Conservation (phyloP, 2,329 filamentous ascomycete genomes). For the Aureobasidium sp. region DNA sequence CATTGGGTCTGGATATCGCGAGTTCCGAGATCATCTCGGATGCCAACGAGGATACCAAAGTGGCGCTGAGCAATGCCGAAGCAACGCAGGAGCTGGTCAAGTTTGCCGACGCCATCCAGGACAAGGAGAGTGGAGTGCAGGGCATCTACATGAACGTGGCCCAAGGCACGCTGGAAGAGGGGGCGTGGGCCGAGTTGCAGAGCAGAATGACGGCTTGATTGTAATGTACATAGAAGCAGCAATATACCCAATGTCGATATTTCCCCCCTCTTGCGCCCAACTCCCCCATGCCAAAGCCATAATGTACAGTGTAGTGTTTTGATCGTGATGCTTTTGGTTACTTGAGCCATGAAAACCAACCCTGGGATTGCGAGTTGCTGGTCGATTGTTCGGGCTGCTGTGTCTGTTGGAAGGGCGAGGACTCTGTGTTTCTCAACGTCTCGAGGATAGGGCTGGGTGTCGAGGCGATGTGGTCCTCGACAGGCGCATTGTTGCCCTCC, state of each 20-base stretch:
- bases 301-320: background rate
- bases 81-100: conserved; percentile 49
- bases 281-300: background rate
- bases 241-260: conserved; percentile 15
- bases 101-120: conserved; percentile 52
- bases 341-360: conserved; percentile 16
- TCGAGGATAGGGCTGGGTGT: conserved; percentile 3
- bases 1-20: conserved; percentile 57
- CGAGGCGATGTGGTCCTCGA: background rate
- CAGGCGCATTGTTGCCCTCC: conserved; percentile 18
- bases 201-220: conserved; percentile 25
- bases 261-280: background rate
- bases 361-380: background rate
- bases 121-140: conserved; percentile 60
- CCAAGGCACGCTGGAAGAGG: conserved; percentile 30
- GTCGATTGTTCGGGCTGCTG: background rate
- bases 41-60: conserved; percentile 69
- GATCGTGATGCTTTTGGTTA: background rate
- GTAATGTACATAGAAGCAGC: conserved; percentile 16
- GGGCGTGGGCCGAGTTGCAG: conserved; percentile 30
- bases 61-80: conserved; percentile 50
- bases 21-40: conserved; percentile 78
- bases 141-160: conserved; percentile 65
- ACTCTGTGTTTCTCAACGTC: conserved; percentile 1
- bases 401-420: background rate